Conservation (phyloP, 2,329 filamentous ascomycete genomes). For the Botrytis medusae region DNA sequence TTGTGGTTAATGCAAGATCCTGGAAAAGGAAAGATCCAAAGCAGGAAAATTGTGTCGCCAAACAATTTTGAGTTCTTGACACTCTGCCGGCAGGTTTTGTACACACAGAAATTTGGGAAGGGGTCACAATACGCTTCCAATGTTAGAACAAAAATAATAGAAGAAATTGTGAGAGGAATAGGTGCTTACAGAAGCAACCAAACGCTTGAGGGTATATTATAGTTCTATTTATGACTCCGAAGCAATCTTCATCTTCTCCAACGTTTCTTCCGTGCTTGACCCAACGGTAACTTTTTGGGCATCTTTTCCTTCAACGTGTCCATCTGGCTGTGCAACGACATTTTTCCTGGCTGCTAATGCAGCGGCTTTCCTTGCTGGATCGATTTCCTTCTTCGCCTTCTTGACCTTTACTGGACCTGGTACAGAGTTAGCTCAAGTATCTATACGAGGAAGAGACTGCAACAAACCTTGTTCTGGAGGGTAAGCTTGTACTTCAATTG, state of each 20-base stretch:
- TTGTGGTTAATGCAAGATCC: too few relatives aligned
- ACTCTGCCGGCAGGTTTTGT: not conserved
- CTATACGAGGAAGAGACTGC: not conserved
- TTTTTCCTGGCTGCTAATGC: slow-evolving; percentile 34
- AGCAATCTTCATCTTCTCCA: slow-evolving; percentile 33
- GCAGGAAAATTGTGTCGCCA: not conserved
- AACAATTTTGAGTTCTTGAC: not conserved
- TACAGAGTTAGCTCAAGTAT: not conserved
- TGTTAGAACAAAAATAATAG: not conserved
- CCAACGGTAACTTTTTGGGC: slow-evolving; percentile 33
- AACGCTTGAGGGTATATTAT: slow-evolving; percentile 24
- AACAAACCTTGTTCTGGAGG: slow-evolving; percentile 63
- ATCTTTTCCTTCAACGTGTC: slow-evolving; percentile 33
- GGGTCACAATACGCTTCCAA: not conserved
- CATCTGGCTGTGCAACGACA: slow-evolving; percentile 35
- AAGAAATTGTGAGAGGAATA: not conserved
- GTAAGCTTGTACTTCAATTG: slow-evolving; percentile 75
- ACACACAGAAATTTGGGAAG: not conserved
- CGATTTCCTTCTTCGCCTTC: slow-evolving; percentile 66
- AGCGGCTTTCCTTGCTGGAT: slow-evolving; percentile 38
- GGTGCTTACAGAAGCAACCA: slow-evolving; percentile 15
- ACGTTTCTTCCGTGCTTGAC: slow-evolving; percentile 30
- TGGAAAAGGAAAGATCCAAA: not conserved
- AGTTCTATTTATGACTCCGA: slow-evolving; percentile 30
- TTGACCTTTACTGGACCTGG: slow-evolving; percentile 59